Percentiles rank a stretch among this genome's conserved stretches.
Evolutionary conservation across 139 green algal species (phyloP).

Genomic region (Closterium sp.): DNA sequence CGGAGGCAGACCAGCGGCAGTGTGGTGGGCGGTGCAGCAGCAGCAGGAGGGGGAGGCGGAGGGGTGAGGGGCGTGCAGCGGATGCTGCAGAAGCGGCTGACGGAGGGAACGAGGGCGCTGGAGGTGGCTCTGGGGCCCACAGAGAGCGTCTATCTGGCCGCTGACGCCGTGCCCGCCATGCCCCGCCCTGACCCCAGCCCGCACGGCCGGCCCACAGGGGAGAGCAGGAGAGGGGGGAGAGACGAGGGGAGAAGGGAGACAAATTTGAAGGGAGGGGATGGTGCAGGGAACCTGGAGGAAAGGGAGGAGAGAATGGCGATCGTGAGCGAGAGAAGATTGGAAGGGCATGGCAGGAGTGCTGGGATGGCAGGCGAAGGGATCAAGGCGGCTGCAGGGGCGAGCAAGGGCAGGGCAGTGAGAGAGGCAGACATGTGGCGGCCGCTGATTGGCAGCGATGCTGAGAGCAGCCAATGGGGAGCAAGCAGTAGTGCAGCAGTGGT

Average conservation of each 20-base stretch:
- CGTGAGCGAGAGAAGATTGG: background rate
- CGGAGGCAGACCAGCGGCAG: background rate
- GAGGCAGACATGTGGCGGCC: background rate
- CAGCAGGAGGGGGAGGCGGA: background rate
- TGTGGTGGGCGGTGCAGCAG: background rate
- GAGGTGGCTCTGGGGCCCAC: background rate
- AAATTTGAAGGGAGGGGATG: background rate
- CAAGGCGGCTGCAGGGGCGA: background rate
- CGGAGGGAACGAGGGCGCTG: background rate
- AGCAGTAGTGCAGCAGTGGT: background rate
- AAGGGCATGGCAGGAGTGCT: background rate
- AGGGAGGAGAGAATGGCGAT: background rate
- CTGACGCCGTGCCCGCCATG: background rate
- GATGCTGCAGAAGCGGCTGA: background rate
- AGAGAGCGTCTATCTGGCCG: background rate
- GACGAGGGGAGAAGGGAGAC: background rate
- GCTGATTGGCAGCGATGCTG: background rate
- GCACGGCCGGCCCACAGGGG: background rate
- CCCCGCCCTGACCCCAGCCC: background rate
- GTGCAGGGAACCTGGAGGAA: background rate
- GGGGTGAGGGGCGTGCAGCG: background rate
- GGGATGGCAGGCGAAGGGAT: background rate
- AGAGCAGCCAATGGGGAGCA: background rate
- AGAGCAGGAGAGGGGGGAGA: background rate
- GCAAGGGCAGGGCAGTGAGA: background rate